Evolutionary conservation across 1,284 basidiomycete species (phyloP).

Genomic region (Cerioporus squamosus): DNA sequence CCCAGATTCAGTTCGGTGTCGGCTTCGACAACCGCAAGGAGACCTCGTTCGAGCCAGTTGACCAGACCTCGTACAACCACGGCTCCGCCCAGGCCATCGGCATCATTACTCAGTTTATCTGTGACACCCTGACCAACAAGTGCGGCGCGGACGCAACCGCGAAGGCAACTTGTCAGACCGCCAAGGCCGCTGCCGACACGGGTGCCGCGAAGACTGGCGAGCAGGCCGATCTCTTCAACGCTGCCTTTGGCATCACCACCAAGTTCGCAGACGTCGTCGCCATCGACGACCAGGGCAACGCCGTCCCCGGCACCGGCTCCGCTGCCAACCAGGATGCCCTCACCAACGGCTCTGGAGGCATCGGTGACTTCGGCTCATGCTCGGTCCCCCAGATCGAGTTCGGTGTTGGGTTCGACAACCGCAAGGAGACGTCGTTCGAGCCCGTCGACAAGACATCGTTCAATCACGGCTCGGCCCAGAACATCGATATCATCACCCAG

Average conservation of each 20-base stretch:
- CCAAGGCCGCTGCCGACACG: conserved; percentile 47
- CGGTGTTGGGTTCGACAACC: conserved; percentile 58
- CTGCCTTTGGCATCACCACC: conserved; percentile 51
- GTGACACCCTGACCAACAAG: conserved; percentile 53
- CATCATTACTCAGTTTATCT: conserved; percentile 61
- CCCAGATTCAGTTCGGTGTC: conserved; percentile 61
- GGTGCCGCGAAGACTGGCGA: conserved; percentile 49
- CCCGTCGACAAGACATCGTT: conserved; percentile 48
- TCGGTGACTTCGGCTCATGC: conserved; percentile 63
- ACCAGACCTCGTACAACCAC: conserved; percentile 50
- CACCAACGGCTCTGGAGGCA: conserved; percentile 12
- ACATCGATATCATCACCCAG: conserved; percentile 57
- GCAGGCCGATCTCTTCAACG: conserved; percentile 64
- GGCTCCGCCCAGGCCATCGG: conserved; percentile 56
- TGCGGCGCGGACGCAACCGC: conserved; percentile 59
- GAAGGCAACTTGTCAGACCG: conserved; percentile 50
- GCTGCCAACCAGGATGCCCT: conserved; percentile 9
- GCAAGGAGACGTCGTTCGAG: conserved; percentile 61
- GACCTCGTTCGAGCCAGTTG: conserved; percentile 55
- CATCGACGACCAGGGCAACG: conserved; percentile 34
- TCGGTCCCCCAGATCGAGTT: conserved; percentile 64
- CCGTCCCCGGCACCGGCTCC: conserved; percentile 23
- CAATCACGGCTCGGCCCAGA: conserved; percentile 57
- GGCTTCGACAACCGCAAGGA: conserved; percentile 65
- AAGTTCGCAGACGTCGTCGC: conserved; percentile 32